Evolutionary conservation across 1,284 basidiomycete genomes (phyloP).

Genomic region (Phaffia rhodozyma): DNA sequence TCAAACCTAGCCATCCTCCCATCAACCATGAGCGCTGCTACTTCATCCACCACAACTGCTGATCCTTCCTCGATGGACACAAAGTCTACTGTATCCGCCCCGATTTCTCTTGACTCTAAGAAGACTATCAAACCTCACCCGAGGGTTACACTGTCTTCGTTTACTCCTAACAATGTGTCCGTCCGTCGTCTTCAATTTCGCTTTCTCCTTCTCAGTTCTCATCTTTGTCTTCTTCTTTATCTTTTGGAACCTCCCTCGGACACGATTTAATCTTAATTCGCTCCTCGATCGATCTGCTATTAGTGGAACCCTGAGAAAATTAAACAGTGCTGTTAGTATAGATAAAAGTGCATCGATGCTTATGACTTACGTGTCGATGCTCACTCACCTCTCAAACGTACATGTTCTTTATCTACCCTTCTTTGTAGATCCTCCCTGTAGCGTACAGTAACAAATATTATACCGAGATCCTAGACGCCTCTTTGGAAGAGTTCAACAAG

Average conservation of each 20-base stretch:
- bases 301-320: conserved; percentile 14
- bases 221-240: neutral
- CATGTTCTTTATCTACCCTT: neutral
- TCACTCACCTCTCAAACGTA: no score
- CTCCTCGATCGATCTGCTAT: no score
- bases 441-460: conserved; percentile 13
- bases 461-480: conserved; percentile 6
- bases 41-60: neutral
- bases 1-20: no score
- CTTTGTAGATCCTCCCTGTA: conserved; percentile 8
- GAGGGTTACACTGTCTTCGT: conserved; percentile 14
- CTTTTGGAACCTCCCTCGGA: neutral
- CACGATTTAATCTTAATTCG: neutral
- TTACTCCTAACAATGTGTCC: conserved; percentile 16
- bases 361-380: no score
- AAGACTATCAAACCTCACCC: conserved; percentile 7
- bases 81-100: conserved; percentile 13
- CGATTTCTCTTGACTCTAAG: neutral
- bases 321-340: conserved; percentile 13
- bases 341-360: no score
- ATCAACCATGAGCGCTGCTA: no score
- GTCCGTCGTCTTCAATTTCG: neutral
- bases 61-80: conserved; percentile 10
- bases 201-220: neutral
- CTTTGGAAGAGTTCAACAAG: conserved; percentile 18